Evolutionary conservation across 2,329 filamentous ascomycete genomes (phyloP).

Genomic region (Aspergillus sp.): DNA sequence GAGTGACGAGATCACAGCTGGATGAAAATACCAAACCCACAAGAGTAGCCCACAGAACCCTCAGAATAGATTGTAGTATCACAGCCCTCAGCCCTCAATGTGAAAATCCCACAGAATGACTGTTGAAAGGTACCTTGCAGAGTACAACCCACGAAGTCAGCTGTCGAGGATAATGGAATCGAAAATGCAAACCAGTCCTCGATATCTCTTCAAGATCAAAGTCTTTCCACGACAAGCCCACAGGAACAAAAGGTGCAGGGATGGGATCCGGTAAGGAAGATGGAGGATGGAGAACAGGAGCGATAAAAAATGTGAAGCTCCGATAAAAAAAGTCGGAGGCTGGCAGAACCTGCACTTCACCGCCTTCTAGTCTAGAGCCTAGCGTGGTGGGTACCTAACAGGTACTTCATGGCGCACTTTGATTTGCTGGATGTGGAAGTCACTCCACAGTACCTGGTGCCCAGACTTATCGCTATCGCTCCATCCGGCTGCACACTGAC

Average conservation of each 20-base stretch:
- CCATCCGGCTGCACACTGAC: no score
- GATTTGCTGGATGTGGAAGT: constrained; percentile 6
- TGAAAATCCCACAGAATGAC: constrained; percentile 29
- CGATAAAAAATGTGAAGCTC: constrained; percentile 18
- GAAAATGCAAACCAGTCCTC: constrained; percentile 11
- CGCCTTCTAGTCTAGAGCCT: constrained; percentile 15
- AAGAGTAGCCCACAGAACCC: constrained; percentile 31
- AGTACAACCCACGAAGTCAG: constrained; percentile 26
- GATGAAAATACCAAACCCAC: constrained; percentile 37
- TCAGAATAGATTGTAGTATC: constrained; percentile 33
- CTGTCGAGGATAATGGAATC: constrained; percentile 18
- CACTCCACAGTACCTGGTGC: constrained; percentile 6
- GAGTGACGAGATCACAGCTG: no score
- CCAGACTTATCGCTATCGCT: no score
- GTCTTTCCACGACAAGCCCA: neutral
- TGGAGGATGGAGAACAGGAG: constrained; percentile 13
- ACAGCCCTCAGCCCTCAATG: constrained; percentile 37
- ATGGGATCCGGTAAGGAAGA: constrained; percentile 4
- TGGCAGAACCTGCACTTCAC: constrained; percentile 19
- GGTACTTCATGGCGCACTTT: constrained; percentile 3
- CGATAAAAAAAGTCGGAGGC: constrained; percentile 23
- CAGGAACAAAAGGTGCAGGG: constrained; percentile 10
- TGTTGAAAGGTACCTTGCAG: constrained; percentile 27
- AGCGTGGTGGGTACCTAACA: constrained; percentile 13
- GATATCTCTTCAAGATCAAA: constrained; percentile 3